phyloP scores from a whole-genome alignment of 495 filamentous ascomycete species.

The Podospora pseudoanserina region DNA sequence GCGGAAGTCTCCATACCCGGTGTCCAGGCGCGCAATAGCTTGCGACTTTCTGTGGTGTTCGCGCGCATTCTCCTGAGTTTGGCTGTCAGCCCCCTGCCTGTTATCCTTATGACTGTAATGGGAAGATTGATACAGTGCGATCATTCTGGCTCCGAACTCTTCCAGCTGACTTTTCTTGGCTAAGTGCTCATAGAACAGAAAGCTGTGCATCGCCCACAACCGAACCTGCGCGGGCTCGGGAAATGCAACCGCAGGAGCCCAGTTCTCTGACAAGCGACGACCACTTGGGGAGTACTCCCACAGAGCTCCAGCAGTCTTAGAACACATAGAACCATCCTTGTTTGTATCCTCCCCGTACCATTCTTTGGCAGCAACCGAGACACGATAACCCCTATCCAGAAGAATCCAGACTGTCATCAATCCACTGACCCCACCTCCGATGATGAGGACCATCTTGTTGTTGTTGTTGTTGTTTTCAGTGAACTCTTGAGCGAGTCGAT shows the following conservation, averaged over 20 bases:
- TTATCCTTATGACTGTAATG: not conserved
- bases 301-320: not conserved
- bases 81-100: not conserved
- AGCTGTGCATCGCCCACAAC: not conserved
- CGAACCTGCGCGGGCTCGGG: not conserved
- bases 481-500: too few species aligned
- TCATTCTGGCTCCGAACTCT: not conserved
- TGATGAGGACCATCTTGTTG: not conserved
- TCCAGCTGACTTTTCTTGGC: not conserved
- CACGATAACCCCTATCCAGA: not conserved
- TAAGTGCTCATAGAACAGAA: not conserved
- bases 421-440: not conserved
- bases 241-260: not conserved
- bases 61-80: not conserved
- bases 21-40: not conserved
- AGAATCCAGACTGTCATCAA: not conserved
- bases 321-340: not conserved
- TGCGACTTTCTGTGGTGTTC: not conserved
- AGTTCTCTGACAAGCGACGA: not conserved
- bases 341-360: not conserved
- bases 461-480: not conserved
- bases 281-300: not conserved
- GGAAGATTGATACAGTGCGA: not conserved
- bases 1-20: not conserved
- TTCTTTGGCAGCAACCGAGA: not conserved